Percentiles rank a stretch among this genome's conserved stretches.
Conservation (phyloP, 805 yeast species). For the Myxozyma neglecta region DNA sequence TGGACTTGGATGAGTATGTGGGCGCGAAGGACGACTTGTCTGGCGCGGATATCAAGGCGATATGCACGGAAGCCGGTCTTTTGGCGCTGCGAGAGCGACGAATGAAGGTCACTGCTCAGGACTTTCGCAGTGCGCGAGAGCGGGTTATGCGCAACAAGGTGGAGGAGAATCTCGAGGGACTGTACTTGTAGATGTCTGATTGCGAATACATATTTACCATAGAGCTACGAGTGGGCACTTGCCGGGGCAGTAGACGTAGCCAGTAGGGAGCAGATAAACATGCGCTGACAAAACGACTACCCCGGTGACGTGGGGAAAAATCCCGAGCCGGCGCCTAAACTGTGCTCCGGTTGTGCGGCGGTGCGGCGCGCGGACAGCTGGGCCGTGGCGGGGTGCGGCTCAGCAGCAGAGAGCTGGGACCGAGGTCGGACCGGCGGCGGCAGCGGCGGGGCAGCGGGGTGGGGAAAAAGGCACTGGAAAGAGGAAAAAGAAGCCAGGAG, state of each 20-base stretch:
- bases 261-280: not conserved
- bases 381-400: not conserved
- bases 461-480: not conserved
- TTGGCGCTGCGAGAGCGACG: slow-evolving; percentile 94
- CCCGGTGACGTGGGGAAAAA: too few relatives aligned
- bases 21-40: slow-evolving; percentile 90
- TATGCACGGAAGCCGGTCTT: slow-evolving; percentile 96
- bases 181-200: slow-evolving; percentile 57
- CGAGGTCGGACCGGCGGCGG: not conserved
- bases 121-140: slow-evolving; percentile 90
- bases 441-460: slow-evolving; percentile 1
- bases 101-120: slow-evolving; percentile 95
- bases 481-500: too few relatives aligned
- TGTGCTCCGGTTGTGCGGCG: too few relatives aligned
- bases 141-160: slow-evolving; percentile 94
- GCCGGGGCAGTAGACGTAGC: not conserved
- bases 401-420: not conserved
- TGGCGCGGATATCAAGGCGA: slow-evolving; percentile 97
- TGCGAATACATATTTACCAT: not conserved
- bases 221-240: too few relatives aligned
- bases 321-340: too few relatives aligned
- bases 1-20: slow-evolving; percentile 84
- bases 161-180: slow-evolving; percentile 92
- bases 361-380: not conserved
- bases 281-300: too few relatives aligned